Conservation (phyloP, 805 yeast genomes). For the Schwanniomyces pseudopolymorphus region DNA sequence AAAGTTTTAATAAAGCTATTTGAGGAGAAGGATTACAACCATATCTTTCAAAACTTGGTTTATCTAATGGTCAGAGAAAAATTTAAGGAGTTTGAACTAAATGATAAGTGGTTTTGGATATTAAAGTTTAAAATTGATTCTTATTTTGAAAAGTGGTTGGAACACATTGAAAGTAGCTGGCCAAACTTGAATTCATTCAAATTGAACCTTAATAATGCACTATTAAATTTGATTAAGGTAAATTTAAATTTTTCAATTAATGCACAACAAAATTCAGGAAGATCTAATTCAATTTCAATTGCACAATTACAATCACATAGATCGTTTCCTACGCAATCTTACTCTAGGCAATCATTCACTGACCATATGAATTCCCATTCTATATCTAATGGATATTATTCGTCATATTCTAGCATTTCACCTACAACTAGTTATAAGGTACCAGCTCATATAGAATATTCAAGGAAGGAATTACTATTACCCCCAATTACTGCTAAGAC, state of each 20-base stretch:
- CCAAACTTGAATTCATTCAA: conserved; percentile 14
- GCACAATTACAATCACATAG: conserved; percentile 11
- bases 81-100: conserved; percentile 21
- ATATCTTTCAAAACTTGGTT: conserved; percentile 27
- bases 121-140: conserved; percentile 20
- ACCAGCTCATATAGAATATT: neutral
- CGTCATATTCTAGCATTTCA: conserved; percentile 6
- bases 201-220: conserved; percentile 12
- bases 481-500: conserved; percentile 12
- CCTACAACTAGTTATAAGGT: conserved; percentile 2
- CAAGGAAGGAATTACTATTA: conserved; percentile 8
- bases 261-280: conserved; percentile 3
- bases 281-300: conserved; percentile 22
- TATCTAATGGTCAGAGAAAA: conserved; percentile 12
- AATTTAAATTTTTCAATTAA: neutral
- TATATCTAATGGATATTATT: conserved; percentile 2
- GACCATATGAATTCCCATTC: neutral
- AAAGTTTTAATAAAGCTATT: conserved; percentile 36
- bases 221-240: conserved; percentile 5
- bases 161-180: conserved; percentile 9
- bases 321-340: neutral
- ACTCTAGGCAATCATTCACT: neutral
- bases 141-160: conserved; percentile 25
- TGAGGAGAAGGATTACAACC: conserved; percentile 16
- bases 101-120: conserved; percentile 26